Evolutionary conservation across 75 land plant genomes (phyloP).

Genomic region (Chamaecyparis obtusa): DNA sequence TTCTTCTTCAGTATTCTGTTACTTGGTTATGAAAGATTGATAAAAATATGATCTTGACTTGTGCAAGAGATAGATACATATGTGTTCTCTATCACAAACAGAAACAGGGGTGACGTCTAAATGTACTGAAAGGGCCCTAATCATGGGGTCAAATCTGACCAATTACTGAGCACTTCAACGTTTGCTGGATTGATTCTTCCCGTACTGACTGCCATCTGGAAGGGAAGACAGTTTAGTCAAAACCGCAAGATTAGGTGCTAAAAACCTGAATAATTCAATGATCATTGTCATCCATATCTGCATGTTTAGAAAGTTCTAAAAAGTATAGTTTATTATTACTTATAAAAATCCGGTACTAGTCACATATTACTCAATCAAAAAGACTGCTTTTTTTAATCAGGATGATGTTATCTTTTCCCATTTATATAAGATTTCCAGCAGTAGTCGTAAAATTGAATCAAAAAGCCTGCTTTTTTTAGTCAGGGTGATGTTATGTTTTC

Average conservation of each 20-base stretch:
- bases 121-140: background rate
- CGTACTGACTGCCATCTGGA: background rate
- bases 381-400: no score
- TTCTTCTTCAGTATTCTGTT: background rate
- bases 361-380: no score
- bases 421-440: no score
- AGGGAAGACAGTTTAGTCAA: background rate
- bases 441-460: no score
- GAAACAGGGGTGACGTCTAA: background rate
- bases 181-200: background rate
- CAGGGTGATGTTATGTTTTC: no score
- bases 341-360: no score
- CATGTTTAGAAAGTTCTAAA: background rate
- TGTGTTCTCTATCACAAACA: background rate
- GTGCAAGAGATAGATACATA: background rate
- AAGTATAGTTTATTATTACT: no score
- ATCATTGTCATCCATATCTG: background rate
- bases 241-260: background rate
- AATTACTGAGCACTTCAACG: background rate
- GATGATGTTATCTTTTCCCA: no score
- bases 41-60: background rate
- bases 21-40: background rate
- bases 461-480: no score
- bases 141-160: conserved; percentile 5
- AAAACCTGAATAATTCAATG: background rate